Percentiles rank a stretch among this genome's conserved stretches.
Conservation (phyloP, 2,329 filamentous ascomycete genomes). For the Pezizomycotina sp. region DNA sequence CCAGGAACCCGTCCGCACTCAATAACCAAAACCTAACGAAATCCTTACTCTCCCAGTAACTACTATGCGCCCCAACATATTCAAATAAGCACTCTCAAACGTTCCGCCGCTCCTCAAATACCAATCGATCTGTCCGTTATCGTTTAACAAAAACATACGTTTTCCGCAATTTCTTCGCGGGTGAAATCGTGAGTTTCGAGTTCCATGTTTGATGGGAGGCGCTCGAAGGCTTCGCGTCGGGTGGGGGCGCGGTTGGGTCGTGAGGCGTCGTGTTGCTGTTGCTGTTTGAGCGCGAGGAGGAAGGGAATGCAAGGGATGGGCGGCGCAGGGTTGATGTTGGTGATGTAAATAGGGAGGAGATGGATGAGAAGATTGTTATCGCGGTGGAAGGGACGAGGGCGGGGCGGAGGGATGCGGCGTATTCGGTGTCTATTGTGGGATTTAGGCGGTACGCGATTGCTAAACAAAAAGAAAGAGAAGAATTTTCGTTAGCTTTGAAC, state of each 20-base stretch:
- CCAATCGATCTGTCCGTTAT: conserved; percentile 92
- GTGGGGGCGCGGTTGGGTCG: conserved; percentile 23
- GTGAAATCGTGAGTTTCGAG: conserved; percentile 92
- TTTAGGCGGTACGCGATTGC: conserved; percentile 84
- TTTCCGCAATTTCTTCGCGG: conserved; percentile 79
- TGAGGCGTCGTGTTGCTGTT: conserved; percentile 26
- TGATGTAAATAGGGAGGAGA: conserved; percentile 38
- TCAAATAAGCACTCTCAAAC: conserved; percentile 86
- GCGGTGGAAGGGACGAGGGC: conserved; percentile 63
- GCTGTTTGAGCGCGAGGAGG: conserved; percentile 31
- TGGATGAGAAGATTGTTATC: conserved; percentile 41
- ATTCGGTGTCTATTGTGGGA: conserved; percentile 66
- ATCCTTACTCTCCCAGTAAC: conserved; percentile 77
- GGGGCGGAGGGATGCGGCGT: conserved; percentile 57
- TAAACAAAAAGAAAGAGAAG: too few relatives aligned
- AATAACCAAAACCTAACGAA: conserved; percentile 81
- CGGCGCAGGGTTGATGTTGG: conserved; percentile 46
- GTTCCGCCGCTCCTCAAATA: conserved; percentile 71
- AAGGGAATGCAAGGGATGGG: conserved; percentile 44
- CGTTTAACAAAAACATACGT: conserved; percentile 73
- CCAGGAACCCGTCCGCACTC: conserved; percentile 68
- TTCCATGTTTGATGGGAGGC: conserved; percentile 55
- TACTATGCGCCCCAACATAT: conserved; percentile 94
- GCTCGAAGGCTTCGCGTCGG: conserved; percentile 27
- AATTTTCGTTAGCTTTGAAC: conserved; percentile 33